Evolutionary conservation across 2,329 filamentous ascomycete genomes (phyloP).

Genomic region (Nemania serpens): DNA sequence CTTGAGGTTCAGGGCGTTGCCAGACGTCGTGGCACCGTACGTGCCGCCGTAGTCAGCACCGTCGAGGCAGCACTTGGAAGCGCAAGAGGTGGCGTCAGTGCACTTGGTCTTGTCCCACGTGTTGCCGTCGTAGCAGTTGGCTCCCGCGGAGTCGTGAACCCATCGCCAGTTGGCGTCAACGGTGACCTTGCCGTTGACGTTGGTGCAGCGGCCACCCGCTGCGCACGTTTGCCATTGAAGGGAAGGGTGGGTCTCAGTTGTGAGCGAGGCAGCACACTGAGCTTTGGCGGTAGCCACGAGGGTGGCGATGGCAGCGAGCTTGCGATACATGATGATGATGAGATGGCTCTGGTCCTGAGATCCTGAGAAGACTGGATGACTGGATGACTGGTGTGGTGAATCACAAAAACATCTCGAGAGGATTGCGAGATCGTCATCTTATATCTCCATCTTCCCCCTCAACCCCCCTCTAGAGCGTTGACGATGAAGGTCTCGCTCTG

Average conservation of each 20-base stretch:
- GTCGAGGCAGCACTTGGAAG: conserved; percentile 49
- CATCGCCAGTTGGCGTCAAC: conserved; percentile 59
- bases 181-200: conserved; percentile 49
- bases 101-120: conserved; percentile 42
- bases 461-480: not conserved
- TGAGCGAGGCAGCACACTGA: conserved; percentile 49
- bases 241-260: conserved; percentile 50
- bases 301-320: conserved; percentile 41
- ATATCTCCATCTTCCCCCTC: conserved; percentile 22
- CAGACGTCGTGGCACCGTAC: conserved; percentile 52
- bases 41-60: conserved; percentile 51
- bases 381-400: conserved; percentile 23
- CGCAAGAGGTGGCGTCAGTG: conserved; percentile 45
- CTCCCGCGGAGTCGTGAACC: conserved; percentile 48
- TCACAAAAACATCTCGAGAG: conserved; percentile 22
- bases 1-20: conserved; percentile 52
- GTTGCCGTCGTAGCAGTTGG: conserved; percentile 56
- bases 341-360: conserved; percentile 18
- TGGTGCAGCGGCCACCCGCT: conserved; percentile 47
- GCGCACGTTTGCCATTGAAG: conserved; percentile 53
- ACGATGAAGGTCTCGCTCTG: conserved; percentile 1
- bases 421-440: conserved; percentile 26
- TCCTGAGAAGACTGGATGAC: conserved; percentile 13
- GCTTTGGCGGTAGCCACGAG: conserved; percentile 47
- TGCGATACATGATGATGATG: conserved; percentile 34